Evolutionary conservation across 1,284 basidiomycete species (phyloP).

Genomic region (Apiotrichum akiyoshidainum): DNA sequence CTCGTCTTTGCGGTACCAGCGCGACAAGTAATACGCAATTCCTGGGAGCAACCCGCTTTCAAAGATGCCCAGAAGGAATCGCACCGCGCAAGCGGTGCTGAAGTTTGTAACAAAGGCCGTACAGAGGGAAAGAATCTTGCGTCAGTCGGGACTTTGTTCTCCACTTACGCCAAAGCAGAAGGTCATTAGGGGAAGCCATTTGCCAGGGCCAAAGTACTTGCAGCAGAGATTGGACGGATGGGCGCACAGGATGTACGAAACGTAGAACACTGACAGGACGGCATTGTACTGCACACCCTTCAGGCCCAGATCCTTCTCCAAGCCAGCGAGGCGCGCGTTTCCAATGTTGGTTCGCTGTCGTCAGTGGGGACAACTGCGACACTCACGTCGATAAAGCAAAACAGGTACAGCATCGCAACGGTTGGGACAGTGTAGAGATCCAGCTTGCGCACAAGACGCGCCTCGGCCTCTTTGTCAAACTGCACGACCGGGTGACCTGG

Average conservation of each 20-base stretch:
- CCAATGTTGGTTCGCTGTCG: conserved; percentile 21
- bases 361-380: neutral
- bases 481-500: conserved; percentile 11
- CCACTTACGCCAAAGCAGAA: conserved; percentile 23
- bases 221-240: conserved; percentile 23
- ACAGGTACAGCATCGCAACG: conserved; percentile 21
- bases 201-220: conserved; percentile 22
- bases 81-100: conserved; percentile 15
- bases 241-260: conserved; percentile 29
- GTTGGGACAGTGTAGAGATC: conserved; percentile 24
- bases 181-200: conserved; percentile 26
- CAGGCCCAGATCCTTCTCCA: conserved; percentile 21
- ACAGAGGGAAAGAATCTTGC: conserved; percentile 27
- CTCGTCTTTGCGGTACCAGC: conserved; percentile 22
- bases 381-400: conserved; percentile 20
- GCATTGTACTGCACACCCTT: conserved; percentile 26
- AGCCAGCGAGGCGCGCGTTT: conserved; percentile 25
- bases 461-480: conserved; percentile 22
- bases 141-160: conserved; percentile 2
- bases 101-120: conserved; percentile 31
- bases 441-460: conserved; percentile 24
- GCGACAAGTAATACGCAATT: conserved; percentile 33
- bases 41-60: conserved; percentile 38
- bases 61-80: conserved; percentile 37
- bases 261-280: conserved; percentile 23